Base-by-base conservation (phyloP, 1,139 yeast species). In the Debaryomycetaceae sp. region DNA sequence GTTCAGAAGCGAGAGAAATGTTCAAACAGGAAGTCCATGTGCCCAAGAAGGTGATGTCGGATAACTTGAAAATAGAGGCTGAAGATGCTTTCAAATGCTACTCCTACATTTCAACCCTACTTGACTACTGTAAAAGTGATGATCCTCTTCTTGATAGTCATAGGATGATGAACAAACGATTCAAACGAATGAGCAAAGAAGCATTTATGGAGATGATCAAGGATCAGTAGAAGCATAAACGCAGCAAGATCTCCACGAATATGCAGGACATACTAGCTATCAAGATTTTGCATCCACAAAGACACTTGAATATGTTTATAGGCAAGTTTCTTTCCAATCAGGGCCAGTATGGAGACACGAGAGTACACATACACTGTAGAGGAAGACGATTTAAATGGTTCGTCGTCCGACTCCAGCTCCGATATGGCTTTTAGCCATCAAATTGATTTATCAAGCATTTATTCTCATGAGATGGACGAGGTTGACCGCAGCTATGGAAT, bases 131-230 rank as follows among this genome's bases (percentile, higher is more conserved):
- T 45, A 62, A 65, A 33, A 53, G 44, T 27, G 45, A 53, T 23
- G 75, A 73, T 42, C 65, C 66, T 2, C 60, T 59, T 24, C 50
- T 58, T 23, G 51, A 59, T 24, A 65, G 75, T 47, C 70, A 72
- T 45, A 59, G 57, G 43, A 47, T 49, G n/a, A 66, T 68, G 2
- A 54, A 58, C 11, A 66, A 62, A 41, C 53, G 70, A 42, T 51
- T 71, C 14, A 47, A 53, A 4, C 37, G 37, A 2, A 44, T 65
- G 11, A 52, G 54, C 7, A 51, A 54, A 38, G 54, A 43, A 6
- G 49, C 43, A 6, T 62, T 60, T 42, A 38, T 27, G 31, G 31
- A 27, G 4, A 11, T 27, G 31, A 27, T 27, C 31, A 27, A 27
- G 11, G 31, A 11, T 4, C 11, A 4, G 11, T 11, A 17, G 31